These are phyloP conservation scores for Nannizziopsis barbatae DNA, from an alignment of 2,329 filamentous ascomycete genomes.

Conservation along the genomic window DNA sequence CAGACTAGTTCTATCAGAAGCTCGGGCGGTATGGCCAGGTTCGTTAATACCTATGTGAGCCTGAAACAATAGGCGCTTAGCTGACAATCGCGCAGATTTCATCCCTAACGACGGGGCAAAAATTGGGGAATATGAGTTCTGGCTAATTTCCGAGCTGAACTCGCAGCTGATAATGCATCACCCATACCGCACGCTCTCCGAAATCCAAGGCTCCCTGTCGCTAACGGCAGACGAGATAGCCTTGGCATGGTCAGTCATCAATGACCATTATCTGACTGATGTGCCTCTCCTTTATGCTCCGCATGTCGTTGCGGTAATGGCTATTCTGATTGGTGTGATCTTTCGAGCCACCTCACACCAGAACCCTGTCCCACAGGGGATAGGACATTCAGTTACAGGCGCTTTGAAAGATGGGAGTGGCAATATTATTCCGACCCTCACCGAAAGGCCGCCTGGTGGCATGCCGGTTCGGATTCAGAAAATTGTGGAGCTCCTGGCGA, in stretches of 20 bases:
- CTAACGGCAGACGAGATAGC: constrained; percentile 67
- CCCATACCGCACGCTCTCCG: constrained; percentile 70
- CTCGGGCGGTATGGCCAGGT: constrained; percentile 71
- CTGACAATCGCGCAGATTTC: constrained; percentile 42
- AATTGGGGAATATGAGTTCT: constrained; percentile 89
- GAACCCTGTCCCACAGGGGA: background rate
- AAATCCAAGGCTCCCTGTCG: constrained; percentile 56
- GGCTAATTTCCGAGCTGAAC: constrained; percentile 79
- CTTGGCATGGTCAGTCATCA: constrained; percentile 72
- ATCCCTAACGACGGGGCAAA: constrained; percentile 67
- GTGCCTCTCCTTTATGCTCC: constrained; percentile 75
- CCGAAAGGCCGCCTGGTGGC: constrained; percentile 20
- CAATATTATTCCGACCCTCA: constrained; percentile 25
- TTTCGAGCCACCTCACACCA: constrained; percentile 32
- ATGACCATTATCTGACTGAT: constrained; percentile 87
- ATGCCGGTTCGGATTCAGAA: constrained; percentile 44
- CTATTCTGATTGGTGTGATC: constrained; percentile 73
- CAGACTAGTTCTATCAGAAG: constrained; percentile 75
- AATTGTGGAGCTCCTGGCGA: constrained; percentile 66
- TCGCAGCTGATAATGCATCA: constrained; percentile 84
- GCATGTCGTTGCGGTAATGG: constrained; percentile 78
- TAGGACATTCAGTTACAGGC: constrained; percentile 17
- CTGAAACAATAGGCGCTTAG: background rate
- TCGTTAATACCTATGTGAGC: constrained; percentile 18
- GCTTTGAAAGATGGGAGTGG: constrained; percentile 29